A percentile compares a stretch with the other conserved stretches of the same genome.
Evolutionary conservation across 208 protist species (phyloP).

Genomic region (Crithidia sp.): DNA sequence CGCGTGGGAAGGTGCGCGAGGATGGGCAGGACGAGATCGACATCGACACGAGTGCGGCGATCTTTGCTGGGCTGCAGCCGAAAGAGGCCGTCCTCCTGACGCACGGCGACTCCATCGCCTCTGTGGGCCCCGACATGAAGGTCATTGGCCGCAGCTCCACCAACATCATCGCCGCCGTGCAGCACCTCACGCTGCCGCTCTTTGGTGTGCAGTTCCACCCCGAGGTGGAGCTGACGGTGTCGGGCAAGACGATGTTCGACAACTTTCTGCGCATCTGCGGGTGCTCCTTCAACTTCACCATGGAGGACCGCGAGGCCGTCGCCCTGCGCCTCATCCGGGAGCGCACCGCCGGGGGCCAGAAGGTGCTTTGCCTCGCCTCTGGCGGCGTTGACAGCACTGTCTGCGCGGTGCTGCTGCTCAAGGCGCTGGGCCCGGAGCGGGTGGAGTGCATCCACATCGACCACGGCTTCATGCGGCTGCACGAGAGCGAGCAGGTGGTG

Average conservation of each 20-base stretch:
- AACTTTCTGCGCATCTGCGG: constrained; percentile 95
- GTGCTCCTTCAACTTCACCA: constrained; percentile 81
- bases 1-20: constrained; percentile 86
- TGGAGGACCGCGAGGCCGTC: constrained; percentile 89
- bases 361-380: constrained; percentile 96
- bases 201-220: constrained; percentile 98
- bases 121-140: constrained; percentile 43
- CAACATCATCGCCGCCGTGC: constrained; percentile 84
- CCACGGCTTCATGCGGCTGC: constrained; percentile 97
- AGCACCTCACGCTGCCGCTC: constrained; percentile 65
- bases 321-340: constrained; percentile 92
- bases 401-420: constrained; percentile 95
- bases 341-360: constrained; percentile 81
- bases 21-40: constrained; percentile 94
- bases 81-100: constrained; percentile 93
- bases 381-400: constrained; percentile 99
- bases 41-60: constrained; percentile 52
- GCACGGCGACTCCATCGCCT: constrained; percentile 92
- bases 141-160: constrained; percentile 71
- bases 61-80: constrained; percentile 71
- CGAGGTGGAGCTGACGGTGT: constrained; percentile 96
- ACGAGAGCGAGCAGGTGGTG: constrained; percentile 90
- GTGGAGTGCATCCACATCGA: constrained; percentile 98
- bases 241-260: constrained; percentile 92
- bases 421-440: constrained; percentile 94